Conservation (phyloP, 768 basidiomycete species). For the Lentinula raphanica region DNA sequence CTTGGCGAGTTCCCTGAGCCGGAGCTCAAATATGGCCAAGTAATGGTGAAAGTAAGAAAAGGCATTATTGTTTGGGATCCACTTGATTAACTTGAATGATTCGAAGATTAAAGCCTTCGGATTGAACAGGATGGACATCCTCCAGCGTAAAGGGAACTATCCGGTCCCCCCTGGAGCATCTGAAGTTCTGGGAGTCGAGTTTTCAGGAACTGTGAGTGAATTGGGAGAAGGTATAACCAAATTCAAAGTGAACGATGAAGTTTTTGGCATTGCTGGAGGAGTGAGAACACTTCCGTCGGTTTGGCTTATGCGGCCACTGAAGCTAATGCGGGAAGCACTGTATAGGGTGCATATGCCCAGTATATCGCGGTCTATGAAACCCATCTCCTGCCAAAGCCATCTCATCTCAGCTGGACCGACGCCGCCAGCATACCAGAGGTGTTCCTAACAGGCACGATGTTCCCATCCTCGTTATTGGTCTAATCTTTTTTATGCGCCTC, state of each 20-base stretch:
- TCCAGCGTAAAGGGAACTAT: constrained; percentile 68
- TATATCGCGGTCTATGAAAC: constrained; percentile 65
- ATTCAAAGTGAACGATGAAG: constrained; percentile 65
- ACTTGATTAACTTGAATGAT: neutral
- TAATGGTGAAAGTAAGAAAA: constrained; percentile 70
- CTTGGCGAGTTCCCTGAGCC: constrained; percentile 70
- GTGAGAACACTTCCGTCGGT: constrained; percentile 39
- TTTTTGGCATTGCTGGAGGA: constrained; percentile 74
- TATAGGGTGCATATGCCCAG: constrained; percentile 89
- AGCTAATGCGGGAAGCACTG: neutral
- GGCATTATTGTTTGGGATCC: neutral
- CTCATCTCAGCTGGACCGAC: constrained; percentile 70
- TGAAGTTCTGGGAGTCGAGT: constrained; percentile 81
- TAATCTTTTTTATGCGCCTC: neutral
- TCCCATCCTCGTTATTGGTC: neutral
- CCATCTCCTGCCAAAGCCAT: constrained; percentile 71
- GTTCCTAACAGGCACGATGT: constrained; percentile 70
- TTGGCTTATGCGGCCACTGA: neutral
- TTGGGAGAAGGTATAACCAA: constrained; percentile 44
- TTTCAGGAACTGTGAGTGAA: constrained; percentile 61
- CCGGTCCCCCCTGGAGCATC: constrained; percentile 74
- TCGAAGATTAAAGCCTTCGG: constrained; percentile 74
- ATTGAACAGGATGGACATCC: constrained; percentile 84
- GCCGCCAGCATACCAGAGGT: constrained; percentile 87
- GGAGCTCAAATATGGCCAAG: constrained; percentile 47